Evolutionary conservation across 495 filamentous ascomycete genomes (phyloP), one percentile per base, ranked within the genome.

Genomic region (Penicillium diatomitis): DNA sequence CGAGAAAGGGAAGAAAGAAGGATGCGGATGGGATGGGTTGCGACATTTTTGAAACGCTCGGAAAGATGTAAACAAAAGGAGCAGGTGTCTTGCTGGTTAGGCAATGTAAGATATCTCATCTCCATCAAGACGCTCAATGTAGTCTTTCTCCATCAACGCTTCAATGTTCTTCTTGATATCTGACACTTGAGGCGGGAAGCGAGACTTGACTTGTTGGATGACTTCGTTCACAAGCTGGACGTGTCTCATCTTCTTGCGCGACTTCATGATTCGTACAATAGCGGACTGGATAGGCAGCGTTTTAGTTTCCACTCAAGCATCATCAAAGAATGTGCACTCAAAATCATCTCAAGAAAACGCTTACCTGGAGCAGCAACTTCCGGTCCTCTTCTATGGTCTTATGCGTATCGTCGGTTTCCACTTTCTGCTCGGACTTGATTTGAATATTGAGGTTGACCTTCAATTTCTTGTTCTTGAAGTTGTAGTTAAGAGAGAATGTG

Each of bases 91-190:
- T 28, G 39, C 40, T 37, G 29, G 46, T 73, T 58, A 92, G 53
- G 88, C 87, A 57, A 95, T 82, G 63, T 94, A 95, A 47, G 92
- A 88, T 44, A 98, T 78, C 53, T 96, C 90, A 55, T 97, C 91
- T 32, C 88, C 88, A 32, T 96, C 91, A 50, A 96, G 66, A 32
- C 92, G 85, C 74, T 99, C 94, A 42, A 99, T 79, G 63, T 99
- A 99, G 66, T 98, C 92, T 74, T 99, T 99, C 75, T 99, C 92
- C 52, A 99, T 86, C 37, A 99, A 76, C 56, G 95, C 95, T 67
- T 99, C 92, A 60, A 99, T 96, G 66, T 91, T 96, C 74, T 95
- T 97, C 73, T 99, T 99, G 78, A 99, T 97, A 55, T 99, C 92
- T 4, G 78, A 74, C 20, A 97, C 76, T 66, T 95, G 91, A 28